These are phyloP conservation scores for Boletus mariae DNA, from an alignment of 1,284 basidiomycete genomes.

Conservation along the genomic window DNA sequence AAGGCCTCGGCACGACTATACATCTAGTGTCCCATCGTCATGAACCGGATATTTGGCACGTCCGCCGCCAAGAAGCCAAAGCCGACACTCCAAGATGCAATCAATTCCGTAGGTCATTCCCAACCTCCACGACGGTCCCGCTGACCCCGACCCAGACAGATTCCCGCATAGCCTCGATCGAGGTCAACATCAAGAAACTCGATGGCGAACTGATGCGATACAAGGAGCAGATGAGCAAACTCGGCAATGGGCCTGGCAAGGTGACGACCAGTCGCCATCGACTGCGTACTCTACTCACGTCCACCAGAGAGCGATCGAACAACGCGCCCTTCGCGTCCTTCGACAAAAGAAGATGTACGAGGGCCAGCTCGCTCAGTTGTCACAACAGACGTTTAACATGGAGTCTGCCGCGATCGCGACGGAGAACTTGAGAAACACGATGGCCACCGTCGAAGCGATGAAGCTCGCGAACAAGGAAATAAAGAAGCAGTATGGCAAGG, in stretches of 20 bases:
- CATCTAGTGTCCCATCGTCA: slow-evolving; percentile 27
- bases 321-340: slow-evolving; percentile 90
- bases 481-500: slow-evolving; percentile 95
- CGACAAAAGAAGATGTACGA: slow-evolving; percentile 99
- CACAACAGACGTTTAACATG: slow-evolving; percentile 99
- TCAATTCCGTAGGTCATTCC: slow-evolving; percentile 64
- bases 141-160: slow-evolving; percentile 66
- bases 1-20: not conserved
- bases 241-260: slow-evolving; percentile 94
- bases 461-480: slow-evolving; percentile 97
- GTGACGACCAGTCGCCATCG: slow-evolving; percentile 37
- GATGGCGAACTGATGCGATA: slow-evolving; percentile 91
- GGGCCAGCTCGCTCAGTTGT: slow-evolving; percentile 82
- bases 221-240: slow-evolving; percentile 95
- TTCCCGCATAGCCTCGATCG: slow-evolving; percentile 81
- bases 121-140: slow-evolving; percentile 5
- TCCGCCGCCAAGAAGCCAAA: slow-evolving; percentile 83
- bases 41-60: slow-evolving; percentile 83
- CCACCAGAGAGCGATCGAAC: slow-evolving; percentile 82
- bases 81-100: slow-evolving; percentile 87
- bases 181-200: slow-evolving; percentile 96
- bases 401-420: slow-evolving; percentile 95
- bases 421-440: slow-evolving; percentile 97
- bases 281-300: not conserved
- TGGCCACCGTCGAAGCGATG: slow-evolving; percentile 99